Conservation (phyloP, 805 yeast species). For the Zygoascus ofunaensis region DNA sequence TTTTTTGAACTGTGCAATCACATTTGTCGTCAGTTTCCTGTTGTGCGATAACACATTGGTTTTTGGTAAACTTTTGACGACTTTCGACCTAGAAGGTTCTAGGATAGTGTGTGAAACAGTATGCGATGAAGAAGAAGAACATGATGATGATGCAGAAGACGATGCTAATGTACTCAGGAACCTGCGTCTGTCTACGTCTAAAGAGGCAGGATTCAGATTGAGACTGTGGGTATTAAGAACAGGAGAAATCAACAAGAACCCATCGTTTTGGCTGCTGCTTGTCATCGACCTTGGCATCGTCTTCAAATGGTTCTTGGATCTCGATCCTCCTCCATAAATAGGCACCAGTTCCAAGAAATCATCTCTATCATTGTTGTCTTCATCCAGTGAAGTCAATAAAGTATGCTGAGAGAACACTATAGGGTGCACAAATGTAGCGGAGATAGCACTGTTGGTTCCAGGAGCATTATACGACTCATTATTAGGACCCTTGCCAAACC, state of each 20-base stretch:
- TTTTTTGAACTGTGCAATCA: neutral
- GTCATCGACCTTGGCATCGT: neutral
- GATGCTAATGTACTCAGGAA: neutral
- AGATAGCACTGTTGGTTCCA: neutral
- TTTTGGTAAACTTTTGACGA: neutral
- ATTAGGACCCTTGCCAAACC: constrained; percentile 9
- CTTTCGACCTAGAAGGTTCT: neutral
- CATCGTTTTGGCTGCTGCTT: neutral
- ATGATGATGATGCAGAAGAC: neutral
- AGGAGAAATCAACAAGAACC: neutral
- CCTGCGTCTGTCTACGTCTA: neutral
- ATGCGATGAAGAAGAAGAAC: neutral
- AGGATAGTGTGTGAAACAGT: too few relatives aligned
- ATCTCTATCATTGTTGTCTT: constrained; percentile 14
- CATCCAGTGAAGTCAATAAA: constrained; percentile 19
- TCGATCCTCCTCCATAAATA: neutral
- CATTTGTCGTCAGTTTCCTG: neutral
- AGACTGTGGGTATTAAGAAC: neutral
- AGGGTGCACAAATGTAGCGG: neutral
- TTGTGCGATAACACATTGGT: neutral
- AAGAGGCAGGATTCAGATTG: neutral
- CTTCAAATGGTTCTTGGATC: neutral
- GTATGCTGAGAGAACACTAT: constrained; percentile 2
- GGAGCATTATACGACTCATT: neutral
- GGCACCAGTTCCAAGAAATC: neutral